Base-by-base conservation (phyloP, 1,139 yeast species). In the Yamadazyma siamensis region DNA sequence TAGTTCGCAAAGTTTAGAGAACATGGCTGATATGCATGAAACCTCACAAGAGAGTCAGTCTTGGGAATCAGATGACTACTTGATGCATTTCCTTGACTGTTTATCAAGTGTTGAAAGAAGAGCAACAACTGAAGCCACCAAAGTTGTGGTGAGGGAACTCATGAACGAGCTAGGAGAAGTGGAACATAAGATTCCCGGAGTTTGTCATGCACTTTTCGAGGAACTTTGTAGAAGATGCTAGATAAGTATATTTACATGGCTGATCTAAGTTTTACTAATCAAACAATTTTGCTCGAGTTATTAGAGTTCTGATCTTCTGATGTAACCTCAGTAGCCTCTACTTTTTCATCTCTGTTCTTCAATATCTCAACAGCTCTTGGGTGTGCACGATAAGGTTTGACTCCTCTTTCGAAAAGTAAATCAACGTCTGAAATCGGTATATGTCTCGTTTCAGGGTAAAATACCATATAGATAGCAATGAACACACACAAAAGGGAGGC, bases 161-260 rank as follows among this genome's bases (percentile, higher is more conserved):
- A 59, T 65, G 18, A 47, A 54, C 13, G 50, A 47, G n/a, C 54
- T 77, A 29, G 42, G 49, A 2, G 49, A 47, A n/a, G 65, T 65
- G 33, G 88, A 81, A 46, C 41, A 48, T 23, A 52, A 56, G n/a
- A 75, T 72, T 36, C 80, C 84, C 0, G 89, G 89, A 0, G 57
- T 81, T 21, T 58, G 76, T 34, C 80, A 76, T 36, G 83, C 83
- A 0, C 61, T 80, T n/a, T 59, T 78, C 20, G 85, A 80, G 51
- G 87, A 80, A 46, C 51, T 52, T 9, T 29, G 38, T n/a, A n/a
- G n/a, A n/a, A n/a, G n/a, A n/a, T n/a, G n/a, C n/a, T n/a, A n/a
- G n/a, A n/a, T n/a, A n/a, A n/a, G n/a, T n/a, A n/a, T n/a, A n/a
- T n/a, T n/a, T n/a, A n/a, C n/a, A n/a, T n/a, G n/a, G n/a, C n/a